Base-by-base conservation (phyloP, 768 basidiomycete genomes). In the Suillus ampliporus region DNA sequence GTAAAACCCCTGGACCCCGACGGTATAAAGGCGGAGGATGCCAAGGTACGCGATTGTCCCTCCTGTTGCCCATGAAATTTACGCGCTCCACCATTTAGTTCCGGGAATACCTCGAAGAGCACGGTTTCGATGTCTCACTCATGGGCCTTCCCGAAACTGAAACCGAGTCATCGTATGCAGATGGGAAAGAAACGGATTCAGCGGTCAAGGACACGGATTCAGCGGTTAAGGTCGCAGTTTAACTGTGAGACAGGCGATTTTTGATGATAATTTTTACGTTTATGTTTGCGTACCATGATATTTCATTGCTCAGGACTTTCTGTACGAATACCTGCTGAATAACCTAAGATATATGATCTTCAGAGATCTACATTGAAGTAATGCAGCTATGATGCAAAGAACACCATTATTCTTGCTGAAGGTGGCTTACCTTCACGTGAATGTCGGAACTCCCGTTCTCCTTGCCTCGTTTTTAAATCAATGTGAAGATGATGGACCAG, bases 1-100 rank as follows among this genome's bases (percentile, higher is more conserved):
- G 85, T 97, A 69, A 81, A 79, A 50, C 92, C 94, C 43, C 81
- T 95, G 59, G 78, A 80, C 17, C 84, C 87, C 37, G 92, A 95
- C 63, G 90, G 91, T 38, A 94, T 95, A 92, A 79, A 74, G 23
- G 82, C 84, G 51, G 92, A 95, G 73, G 94, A 96, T 74, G 75
- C 74, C 43, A 78, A 77, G 67, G 90, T 90, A 67, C 41, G 84
- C 75, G 26, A 50, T 28, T 48, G n/a, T 11, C 15, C 5, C 28
- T 37, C 40, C 57, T 56, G 34, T 38, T 40, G 21, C 28, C 26
- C 52, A 4, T 10, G 21, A 26, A 4, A 17, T 56, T 59, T 23
- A 59, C 13, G 64, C 26, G 21, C 52, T 14, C 21, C 31, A 31
- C 41, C 38, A n/a, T 46, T 2, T 67, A 89, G 84, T 96, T 96